Percentiles rank a stretch among this genome's conserved stretches.
Evolutionary conservation across 495 filamentous ascomycete species (phyloP).

Genomic region (Penicillium malachiteum): DNA sequence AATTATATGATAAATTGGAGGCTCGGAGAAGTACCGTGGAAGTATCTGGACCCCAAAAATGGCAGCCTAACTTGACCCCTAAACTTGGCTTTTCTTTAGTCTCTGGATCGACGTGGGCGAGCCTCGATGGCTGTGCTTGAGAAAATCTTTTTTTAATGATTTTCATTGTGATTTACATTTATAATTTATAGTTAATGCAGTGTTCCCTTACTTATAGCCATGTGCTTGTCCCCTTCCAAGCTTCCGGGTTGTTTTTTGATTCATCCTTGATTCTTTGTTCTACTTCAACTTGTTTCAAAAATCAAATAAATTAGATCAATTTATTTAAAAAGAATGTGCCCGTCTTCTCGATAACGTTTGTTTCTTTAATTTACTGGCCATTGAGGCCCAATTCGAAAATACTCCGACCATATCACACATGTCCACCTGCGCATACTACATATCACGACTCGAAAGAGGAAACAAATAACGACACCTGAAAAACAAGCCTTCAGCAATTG

Average conservation of each 20-base stretch:
- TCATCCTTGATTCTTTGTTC: too few species aligned
- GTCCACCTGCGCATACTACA: too few species aligned
- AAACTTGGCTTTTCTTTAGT: conserved; percentile 24
- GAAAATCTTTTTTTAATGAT: not conserved
- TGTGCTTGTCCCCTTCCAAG: not conserved
- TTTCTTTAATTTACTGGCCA: too few species aligned
- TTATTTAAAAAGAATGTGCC: too few species aligned
- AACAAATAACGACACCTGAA: too few species aligned
- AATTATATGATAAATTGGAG: not conserved
- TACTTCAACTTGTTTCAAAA: too few species aligned
- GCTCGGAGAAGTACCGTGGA: not conserved
- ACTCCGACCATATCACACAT: too few species aligned
- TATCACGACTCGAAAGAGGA: not conserved
- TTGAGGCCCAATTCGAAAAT: too few species aligned
- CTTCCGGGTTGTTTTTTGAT: too few species aligned
- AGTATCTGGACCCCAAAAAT: conserved; percentile 1
- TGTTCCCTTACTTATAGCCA: not conserved
- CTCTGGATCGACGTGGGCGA: conserved; percentile 7
- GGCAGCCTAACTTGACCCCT: conserved; percentile 12
- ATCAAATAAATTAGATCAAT: too few species aligned
- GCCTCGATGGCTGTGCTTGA: not conserved
- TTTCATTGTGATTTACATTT: not conserved
- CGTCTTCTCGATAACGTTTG: too few species aligned
- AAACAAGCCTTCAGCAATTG: too few species aligned
- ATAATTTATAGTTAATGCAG: not conserved